Evolutionary conservation across 129 eudicot genomes (phyloP), one percentile per base, ranked within the genome.

Genomic region (Deinandra increscens): DNA sequence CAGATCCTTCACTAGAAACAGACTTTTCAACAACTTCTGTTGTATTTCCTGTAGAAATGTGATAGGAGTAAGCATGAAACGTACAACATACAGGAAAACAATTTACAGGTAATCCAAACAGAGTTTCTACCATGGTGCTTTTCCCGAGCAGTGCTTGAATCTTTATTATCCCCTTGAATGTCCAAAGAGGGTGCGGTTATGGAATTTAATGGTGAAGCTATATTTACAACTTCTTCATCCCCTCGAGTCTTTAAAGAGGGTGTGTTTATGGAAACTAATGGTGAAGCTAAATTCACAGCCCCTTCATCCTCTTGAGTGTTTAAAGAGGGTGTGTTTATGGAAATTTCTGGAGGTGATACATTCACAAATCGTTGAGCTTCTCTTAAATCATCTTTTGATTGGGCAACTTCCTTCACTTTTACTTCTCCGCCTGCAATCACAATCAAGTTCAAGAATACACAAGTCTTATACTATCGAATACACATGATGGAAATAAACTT

Each of bases 31-130:
- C 68, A 59, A 51, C 46, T 70, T 18, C 61, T 9, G 56, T 29
- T 41, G 69, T 60, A 65, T 59, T 71, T 67, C 68, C 85, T 85
- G 83, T 88, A 85, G 43, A 64, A 67, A 9, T 36, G 64, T 39
- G 33, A 70, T 15, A 48, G 73, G 54, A 49, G 11, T 26, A 12
- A 46, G 61, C 43, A 55, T 43, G 34, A 49, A 55, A 31, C 63
- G 48, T 10, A 67, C 13, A 45, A 9, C 12, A 2, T n/a, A n/a
- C 63, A 13, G 4, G 49, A 39, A 29, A 34, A 15, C 31, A 69
- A 70, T 49, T 43, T 37, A 60, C 17, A 43, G 7, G 37, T 23
- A 15, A 37, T 26, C 3, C 31, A 64, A 19, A 48, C 50, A 45
- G 54, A 36, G n/a, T 63, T 50, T 53, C 66, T 76, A 81, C 85